Base-by-base conservation (phyloP, 257 asterid genomes). In the Salvia hispanica region DNA sequence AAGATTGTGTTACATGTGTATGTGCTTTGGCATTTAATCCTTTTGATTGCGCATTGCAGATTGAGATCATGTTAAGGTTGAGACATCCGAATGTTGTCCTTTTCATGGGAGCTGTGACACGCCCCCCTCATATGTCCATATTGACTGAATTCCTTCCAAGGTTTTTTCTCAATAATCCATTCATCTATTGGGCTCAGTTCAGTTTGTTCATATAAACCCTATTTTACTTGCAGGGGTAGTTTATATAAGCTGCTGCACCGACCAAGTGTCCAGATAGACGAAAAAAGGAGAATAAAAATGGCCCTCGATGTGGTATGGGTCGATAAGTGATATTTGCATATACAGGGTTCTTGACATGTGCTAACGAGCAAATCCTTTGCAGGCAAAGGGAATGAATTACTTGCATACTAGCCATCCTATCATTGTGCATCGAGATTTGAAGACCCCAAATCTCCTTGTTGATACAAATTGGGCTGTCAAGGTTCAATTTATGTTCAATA, bases 381-480 rank as follows among this genome's bases (percentile, higher is more conserved):
- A 94, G 99, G 99, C 99, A 70, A 90, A 86, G 80, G 99, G 99
- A 65, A 94, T 94, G 99, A 94, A 94, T 77, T 93, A 93, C 82
- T 78, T 93, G 87, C 98, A 93, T 72, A 85, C 92, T n/a, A 88
- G 98, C 82, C 74, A 93, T 77, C 98, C 98, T 64, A 73, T 85
- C 72, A 93, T 93, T 59, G 98, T 93, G 55, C 98, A 93, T 80
- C 87, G 98, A 79, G 98, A 93, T 81, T 70, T 93, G 82, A 93
- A 93, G 83, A 83, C 98, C 63, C 98, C 97, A 34, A 93, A 93
- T 84, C 96, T 93, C 73, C 94, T 93, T 48, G 98, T 93, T 77
- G 98, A 90, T 58, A 93, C 82, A 80, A 93, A 90, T 69, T 90
- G 97, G 96, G 92, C 81, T 40, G 98, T 93, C 50, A 93, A 93